These are phyloP conservation scores for Shiraia bambusicola DNA, from an alignment of 2,329 filamentous ascomycete species.

Conservation along the genomic window DNA sequence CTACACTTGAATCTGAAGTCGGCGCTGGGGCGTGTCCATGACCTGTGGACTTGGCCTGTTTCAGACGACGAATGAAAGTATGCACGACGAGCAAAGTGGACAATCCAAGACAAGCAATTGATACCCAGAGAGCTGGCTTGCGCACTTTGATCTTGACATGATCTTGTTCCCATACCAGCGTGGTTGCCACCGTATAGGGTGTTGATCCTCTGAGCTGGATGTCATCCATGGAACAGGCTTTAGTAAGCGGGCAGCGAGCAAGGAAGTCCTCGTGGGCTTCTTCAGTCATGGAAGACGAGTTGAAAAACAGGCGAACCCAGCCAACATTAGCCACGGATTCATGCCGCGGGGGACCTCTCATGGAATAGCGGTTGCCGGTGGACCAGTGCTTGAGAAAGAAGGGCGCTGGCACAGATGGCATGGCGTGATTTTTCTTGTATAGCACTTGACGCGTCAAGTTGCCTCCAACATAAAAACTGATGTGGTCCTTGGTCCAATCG, in stretches of 20 bases:
- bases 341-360: constrained; percentile 48
- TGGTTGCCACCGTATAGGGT: constrained; percentile 23
- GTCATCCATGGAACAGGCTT: constrained; percentile 43
- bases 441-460: constrained; percentile 40
- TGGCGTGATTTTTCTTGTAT: constrained; percentile 31
- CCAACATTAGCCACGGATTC: constrained; percentile 47
- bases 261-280: constrained; percentile 30
- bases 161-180: constrained; percentile 35
- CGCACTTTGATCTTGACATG: constrained; percentile 22
- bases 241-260: constrained; percentile 28
- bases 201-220: constrained; percentile 38
- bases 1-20: not conserved
- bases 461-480: constrained; percentile 48
- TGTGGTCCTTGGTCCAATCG: constrained; percentile 49
- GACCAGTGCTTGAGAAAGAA: constrained; percentile 54
- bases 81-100: constrained; percentile 35
- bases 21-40: constrained; percentile 7
- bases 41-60: constrained; percentile 8
- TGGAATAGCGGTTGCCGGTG: constrained; percentile 47
- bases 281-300: constrained; percentile 47
- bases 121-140: constrained; percentile 38
- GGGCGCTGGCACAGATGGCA: constrained; percentile 47
- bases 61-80: constrained; percentile 30
- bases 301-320: constrained; percentile 55
- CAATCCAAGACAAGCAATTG: constrained; percentile 31